Evolutionary conservation across 495 filamentous ascomycete species (phyloP).

Genomic region (Penicillium ochrochloron): DNA sequence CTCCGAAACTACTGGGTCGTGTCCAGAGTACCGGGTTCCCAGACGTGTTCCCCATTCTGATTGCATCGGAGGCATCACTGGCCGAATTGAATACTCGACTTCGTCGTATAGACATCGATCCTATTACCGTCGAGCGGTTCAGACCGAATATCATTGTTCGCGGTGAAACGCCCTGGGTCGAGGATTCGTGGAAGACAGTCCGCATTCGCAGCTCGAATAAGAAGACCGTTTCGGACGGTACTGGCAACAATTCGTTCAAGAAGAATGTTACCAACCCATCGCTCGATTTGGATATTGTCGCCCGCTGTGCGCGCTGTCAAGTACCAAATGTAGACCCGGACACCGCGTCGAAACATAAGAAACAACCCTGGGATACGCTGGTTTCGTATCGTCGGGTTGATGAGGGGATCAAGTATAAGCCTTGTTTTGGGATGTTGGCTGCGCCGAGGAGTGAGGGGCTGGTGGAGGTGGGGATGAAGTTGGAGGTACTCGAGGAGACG

Average conservation of each 20-base stretch:
- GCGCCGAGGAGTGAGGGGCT: constrained; percentile 60
- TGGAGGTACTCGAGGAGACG: constrained; percentile 59
- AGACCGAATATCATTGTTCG: constrained; percentile 81
- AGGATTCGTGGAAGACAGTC: constrained; percentile 83
- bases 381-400: constrained; percentile 75
- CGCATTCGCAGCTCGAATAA: constrained; percentile 47
- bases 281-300: constrained; percentile 63
- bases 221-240: background rate
- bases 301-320: constrained; percentile 77
- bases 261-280: background rate
- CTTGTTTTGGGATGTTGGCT: constrained; percentile 87
- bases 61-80: constrained; percentile 57
- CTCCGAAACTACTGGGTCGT: constrained; percentile 40
- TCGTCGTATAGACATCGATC: constrained; percentile 24
- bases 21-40: constrained; percentile 46
- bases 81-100: constrained; percentile 43
- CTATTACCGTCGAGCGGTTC: constrained; percentile 64
- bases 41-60: constrained; percentile 51
- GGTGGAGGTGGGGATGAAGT: constrained; percentile 56
- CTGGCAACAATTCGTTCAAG: background rate
- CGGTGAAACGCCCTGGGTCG: constrained; percentile 65
- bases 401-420: constrained; percentile 67
- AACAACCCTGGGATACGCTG: constrained; percentile 78
- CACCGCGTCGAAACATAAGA: constrained; percentile 69
- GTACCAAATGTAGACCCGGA: constrained; percentile 83